Evolutionary conservation across 2,329 filamentous ascomycete species (phyloP).

Genomic region (Cercospora nicotianae): DNA sequence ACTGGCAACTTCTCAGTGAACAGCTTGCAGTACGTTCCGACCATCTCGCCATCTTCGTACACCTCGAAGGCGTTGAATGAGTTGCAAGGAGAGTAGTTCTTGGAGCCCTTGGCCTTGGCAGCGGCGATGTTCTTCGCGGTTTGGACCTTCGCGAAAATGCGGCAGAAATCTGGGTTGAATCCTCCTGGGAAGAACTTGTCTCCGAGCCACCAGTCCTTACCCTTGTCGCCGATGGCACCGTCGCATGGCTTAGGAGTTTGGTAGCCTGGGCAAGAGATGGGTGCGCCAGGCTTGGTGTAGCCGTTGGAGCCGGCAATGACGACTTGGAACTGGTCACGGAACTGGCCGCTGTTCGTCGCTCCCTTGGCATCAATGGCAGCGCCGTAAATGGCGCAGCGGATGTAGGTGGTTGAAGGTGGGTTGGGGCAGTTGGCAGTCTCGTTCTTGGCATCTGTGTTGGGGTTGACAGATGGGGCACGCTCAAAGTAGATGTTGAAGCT

Average conservation of each 20-base stretch:
- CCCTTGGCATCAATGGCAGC: conserved; percentile 35
- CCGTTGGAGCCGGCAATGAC: conserved; percentile 36
- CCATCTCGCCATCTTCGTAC: conserved; percentile 31
- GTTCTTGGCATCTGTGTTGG: conserved; percentile 29
- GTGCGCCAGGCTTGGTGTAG: conserved; percentile 33
- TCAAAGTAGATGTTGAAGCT: conserved; percentile 42
- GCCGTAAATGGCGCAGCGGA: conserved; percentile 45
- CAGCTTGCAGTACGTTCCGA: conserved; percentile 37
- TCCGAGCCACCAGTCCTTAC: conserved; percentile 27
- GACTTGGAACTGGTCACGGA: conserved; percentile 33
- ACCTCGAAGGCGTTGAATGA: conserved; percentile 37
- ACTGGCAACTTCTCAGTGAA: conserved; percentile 23
- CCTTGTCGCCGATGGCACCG: conserved; percentile 23
- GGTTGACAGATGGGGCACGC: conserved; percentile 38
- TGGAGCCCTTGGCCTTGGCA: conserved; percentile 20
- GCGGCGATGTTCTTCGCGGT: conserved; percentile 10
- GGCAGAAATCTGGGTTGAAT: conserved; percentile 36
- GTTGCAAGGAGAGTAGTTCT: conserved; percentile 30
- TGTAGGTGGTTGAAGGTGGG: conserved; percentile 42
- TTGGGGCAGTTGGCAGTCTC: conserved; percentile 39
- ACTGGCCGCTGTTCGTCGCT: conserved; percentile 35
- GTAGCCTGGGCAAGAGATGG: conserved; percentile 21
- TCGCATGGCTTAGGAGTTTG: conserved; percentile 22
- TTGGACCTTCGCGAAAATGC: conserved; percentile 18
- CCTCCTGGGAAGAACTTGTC: conserved; percentile 38